Percentiles rank a stretch among this genome's conserved stretches.
These are phyloP conservation scores for Dactylellina drechsleri DNA, from an alignment of 2,329 filamentous ascomycete genomes.

Conservation along the genomic window DNA sequence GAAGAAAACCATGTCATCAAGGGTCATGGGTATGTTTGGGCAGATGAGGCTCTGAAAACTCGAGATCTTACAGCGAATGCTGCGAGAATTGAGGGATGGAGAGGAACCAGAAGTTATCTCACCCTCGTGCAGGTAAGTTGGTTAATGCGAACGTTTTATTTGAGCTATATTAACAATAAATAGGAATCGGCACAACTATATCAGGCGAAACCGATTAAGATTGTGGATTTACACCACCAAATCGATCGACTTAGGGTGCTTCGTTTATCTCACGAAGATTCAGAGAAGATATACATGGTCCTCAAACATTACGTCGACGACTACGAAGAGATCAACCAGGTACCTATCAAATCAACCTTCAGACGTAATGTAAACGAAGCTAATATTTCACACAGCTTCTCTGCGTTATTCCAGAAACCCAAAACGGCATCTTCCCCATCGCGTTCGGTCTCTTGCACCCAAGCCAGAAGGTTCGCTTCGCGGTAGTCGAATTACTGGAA, in stretches of 20 bases:
- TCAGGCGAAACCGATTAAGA: slow-evolving; percentile 74
- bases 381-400: slow-evolving; percentile 69
- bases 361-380: not conserved
- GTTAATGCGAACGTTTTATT: slow-evolving; percentile 56
- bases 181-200: slow-evolving; percentile 75
- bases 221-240: slow-evolving; percentile 89
- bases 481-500: slow-evolving; percentile 81
- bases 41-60: slow-evolving; percentile 80
- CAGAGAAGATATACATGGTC: slow-evolving; percentile 84
- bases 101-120: slow-evolving; percentile 93
- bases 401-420: slow-evolving; percentile 82
- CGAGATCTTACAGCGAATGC: slow-evolving; percentile 91
- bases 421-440: slow-evolving; percentile 89
- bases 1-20: slow-evolving; percentile 72
- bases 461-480: slow-evolving; percentile 78
- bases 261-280: slow-evolving; percentile 78
- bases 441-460: slow-evolving; percentile 92
- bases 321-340: slow-evolving; percentile 81
- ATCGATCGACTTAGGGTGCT: slow-evolving; percentile 89
- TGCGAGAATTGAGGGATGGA: slow-evolving; percentile 94
- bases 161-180: slow-evolving; percentile 59
- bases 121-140: slow-evolving; percentile 82
- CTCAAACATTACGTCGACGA: slow-evolving; percentile 78
- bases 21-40: slow-evolving; percentile 96
- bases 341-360: slow-evolving; percentile 11